phyloP scores from a whole-genome alignment of 2,329 filamentous ascomycete species.

The Salinomyces thailandicus region DNA sequence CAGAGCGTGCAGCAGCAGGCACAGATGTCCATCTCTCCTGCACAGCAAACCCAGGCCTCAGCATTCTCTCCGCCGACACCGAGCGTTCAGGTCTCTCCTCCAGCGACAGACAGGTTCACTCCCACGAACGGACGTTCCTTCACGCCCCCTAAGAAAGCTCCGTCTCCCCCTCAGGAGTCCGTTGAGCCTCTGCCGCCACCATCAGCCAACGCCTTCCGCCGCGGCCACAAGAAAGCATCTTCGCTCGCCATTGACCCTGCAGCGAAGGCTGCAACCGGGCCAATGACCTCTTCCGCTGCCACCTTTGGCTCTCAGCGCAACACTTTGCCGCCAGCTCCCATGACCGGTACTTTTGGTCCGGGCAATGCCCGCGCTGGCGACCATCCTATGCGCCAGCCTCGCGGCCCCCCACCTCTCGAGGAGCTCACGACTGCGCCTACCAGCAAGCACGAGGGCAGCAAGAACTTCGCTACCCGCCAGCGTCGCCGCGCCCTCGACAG shows the following conservation, averaged over 20 bases:
- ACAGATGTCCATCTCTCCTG: slow-evolving; percentile 20
- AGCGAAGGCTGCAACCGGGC: slow-evolving; percentile 50
- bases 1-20: slow-evolving; percentile 47
- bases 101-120: slow-evolving; percentile 45
- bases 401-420: slow-evolving; percentile 81
- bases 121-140: slow-evolving; percentile 51
- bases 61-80: slow-evolving; percentile 29
- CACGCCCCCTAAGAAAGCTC: slow-evolving; percentile 50
- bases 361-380: slow-evolving; percentile 89
- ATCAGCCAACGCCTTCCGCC: slow-evolving; percentile 84
- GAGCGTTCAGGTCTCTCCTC: slow-evolving; percentile 70
- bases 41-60: slow-evolving; percentile 19
- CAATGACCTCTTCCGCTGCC: slow-evolving; percentile 56
- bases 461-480: slow-evolving; percentile 92
- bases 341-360: slow-evolving; percentile 80
- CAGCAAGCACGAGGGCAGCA: slow-evolving; percentile 83
- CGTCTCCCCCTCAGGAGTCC: slow-evolving; percentile 56
- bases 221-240: slow-evolving; percentile 79
- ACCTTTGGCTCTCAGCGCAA: slow-evolving; percentile 35
- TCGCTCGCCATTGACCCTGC: slow-evolving; percentile 55
- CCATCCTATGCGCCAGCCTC: slow-evolving; percentile 85
- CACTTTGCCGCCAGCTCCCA: slow-evolving; percentile 63
- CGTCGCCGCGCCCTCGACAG: slow-evolving; percentile 87
- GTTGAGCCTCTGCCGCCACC: slow-evolving; percentile 70
- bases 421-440: slow-evolving; percentile 85